phyloP scores from a whole-genome alignment of 1,139 yeast species.

The Kazachstania sp. region DNA sequence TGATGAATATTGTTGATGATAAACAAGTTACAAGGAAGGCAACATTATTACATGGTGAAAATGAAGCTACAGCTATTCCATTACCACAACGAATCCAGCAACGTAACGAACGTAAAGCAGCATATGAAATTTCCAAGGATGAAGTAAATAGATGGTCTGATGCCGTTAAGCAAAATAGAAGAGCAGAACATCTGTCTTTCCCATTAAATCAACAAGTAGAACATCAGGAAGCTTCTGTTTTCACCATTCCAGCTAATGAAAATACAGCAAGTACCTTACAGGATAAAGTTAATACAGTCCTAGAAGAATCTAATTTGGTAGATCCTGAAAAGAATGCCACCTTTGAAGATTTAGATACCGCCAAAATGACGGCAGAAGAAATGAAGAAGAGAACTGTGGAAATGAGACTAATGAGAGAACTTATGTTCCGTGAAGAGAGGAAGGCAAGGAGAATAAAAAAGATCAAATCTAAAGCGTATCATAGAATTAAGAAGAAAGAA shows the following conservation, averaged over 20 bases:
- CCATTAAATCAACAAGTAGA: slow-evolving; percentile 4
- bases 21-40: slow-evolving; percentile 40
- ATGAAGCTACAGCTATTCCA: slow-evolving; percentile 59
- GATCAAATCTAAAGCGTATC: slow-evolving; percentile 85
- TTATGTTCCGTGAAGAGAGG: slow-evolving; percentile 91
- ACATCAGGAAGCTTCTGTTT: slow-evolving; percentile 42
- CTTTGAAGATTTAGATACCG: slow-evolving; percentile 81
- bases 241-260: slow-evolving; percentile 40
- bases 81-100: slow-evolving; percentile 79
- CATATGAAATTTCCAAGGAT: slow-evolving; percentile 78
- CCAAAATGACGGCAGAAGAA: slow-evolving; percentile 74
- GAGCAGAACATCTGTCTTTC: slow-evolving; percentile 59
- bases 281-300: slow-evolving; percentile 49
- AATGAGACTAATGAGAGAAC: slow-evolving; percentile 83
- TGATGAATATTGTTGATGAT: slow-evolving; percentile 58
- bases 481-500: slow-evolving; percentile 81
- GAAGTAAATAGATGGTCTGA: slow-evolving; percentile 89
- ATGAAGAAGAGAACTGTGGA: slow-evolving; percentile 70
- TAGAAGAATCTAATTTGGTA: slow-evolving; percentile 55
- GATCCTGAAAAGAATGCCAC: slow-evolving; percentile 73
- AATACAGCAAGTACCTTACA: slow-evolving; percentile 58
- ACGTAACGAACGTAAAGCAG: slow-evolving; percentile 81
- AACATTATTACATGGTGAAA: slow-evolving; percentile 40
- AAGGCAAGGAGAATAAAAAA: slow-evolving; percentile 86
- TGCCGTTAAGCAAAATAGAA: slow-evolving; percentile 65